Base-by-base conservation (phyloP, 176 grass and related monocot genomes). In the Puccinellia tenuiflora region DNA sequence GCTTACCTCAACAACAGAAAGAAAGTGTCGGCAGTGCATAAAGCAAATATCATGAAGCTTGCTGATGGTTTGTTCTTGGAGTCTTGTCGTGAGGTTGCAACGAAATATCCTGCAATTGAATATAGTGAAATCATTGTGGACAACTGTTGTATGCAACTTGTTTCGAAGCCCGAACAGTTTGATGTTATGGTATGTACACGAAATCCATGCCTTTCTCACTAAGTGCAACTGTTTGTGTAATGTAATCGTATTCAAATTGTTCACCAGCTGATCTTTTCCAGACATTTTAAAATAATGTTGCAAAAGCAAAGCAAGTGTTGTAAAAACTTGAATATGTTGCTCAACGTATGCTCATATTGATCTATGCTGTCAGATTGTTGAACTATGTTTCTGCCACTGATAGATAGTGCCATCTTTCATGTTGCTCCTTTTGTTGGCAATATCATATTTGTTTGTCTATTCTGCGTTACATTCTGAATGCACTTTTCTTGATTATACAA, bases 121-220 rank as follows among this genome's bases (percentile, higher is more conserved):
- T 99, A 96, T 80, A 85, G 84, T 66, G 97, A 99, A 81, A 94
- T 99, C 21, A 99, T 99, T 72, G 97, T 99, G 34, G 97, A 99
- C 86, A 99, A 99, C 79, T 99, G 91, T 45, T 99, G 97, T 89
- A 96, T 99, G 97, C 97, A 99, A 57, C 91, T 99, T 88, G 97
- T 99, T 78, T 86, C 86, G 5, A 99, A 94, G 50, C 93, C 97
- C 81, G 97, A 99, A 83, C 93, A 99, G 54, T 99, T 99, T 75
- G 97, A 99, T 81, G 96, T 99, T 83, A 99, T 99, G 96, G 96
- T 99, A 96, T 55, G 89, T 59, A 42, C 77, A 47, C n/a, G 22
- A 68, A 10, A 46, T 84, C 61, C 53, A 29, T 69, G 42, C 20
- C 6, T 33, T 75, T 68, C 35, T 76, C 15, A 72, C 8, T 9